These are phyloP conservation scores for Cenococcum geophilum DNA, from an alignment of 495 filamentous ascomycete species.

Conservation along the genomic window DNA sequence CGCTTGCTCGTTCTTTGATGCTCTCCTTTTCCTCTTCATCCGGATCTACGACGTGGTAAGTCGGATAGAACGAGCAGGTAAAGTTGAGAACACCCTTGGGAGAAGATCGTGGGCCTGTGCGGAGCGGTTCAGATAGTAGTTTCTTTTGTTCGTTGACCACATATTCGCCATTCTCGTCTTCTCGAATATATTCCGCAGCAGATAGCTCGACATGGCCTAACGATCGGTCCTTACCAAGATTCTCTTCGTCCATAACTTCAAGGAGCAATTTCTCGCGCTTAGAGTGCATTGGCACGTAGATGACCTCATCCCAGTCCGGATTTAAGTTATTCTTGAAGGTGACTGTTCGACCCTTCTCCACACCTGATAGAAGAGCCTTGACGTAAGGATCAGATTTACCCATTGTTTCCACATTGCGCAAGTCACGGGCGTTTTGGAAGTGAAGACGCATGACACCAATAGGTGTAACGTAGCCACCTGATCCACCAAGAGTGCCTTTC, in stretches of 20 bases:
- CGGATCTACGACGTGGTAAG: constrained; percentile 78
- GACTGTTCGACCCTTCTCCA: constrained; percentile 85
- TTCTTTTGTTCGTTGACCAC: constrained; percentile 70
- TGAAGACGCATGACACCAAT: constrained; percentile 93
- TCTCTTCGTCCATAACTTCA: constrained; percentile 97
- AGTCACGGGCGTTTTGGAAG: constrained; percentile 71
- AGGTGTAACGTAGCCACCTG: constrained; percentile 84
- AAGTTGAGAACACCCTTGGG: constrained; percentile 78
- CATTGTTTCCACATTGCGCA: constrained; percentile 90
- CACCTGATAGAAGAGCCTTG: constrained; percentile 78
- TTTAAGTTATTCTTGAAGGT: constrained; percentile 95
- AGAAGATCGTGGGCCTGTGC: constrained; percentile 57
- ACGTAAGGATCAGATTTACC: constrained; percentile 96
- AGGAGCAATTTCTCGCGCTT: constrained; percentile 74
- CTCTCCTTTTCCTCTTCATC: constrained; percentile 68
- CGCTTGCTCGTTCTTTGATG: background rate
- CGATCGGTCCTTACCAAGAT: constrained; percentile 75
- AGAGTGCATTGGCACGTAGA: constrained; percentile 89
- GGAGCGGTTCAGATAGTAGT: constrained; percentile 54
- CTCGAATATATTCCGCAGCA: constrained; percentile 68
- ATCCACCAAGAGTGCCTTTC: constrained; percentile 62
- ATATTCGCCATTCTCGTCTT: constrained; percentile 76
- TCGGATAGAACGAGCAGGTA: constrained; percentile 85
- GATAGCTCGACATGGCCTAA: constrained; percentile 73
- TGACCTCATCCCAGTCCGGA: constrained; percentile 90